Evolutionary conservation across 2,329 filamentous ascomycete species (phyloP), one percentile per base, ranked within the genome.

Genomic region (Neofusicoccum ribis): DNA sequence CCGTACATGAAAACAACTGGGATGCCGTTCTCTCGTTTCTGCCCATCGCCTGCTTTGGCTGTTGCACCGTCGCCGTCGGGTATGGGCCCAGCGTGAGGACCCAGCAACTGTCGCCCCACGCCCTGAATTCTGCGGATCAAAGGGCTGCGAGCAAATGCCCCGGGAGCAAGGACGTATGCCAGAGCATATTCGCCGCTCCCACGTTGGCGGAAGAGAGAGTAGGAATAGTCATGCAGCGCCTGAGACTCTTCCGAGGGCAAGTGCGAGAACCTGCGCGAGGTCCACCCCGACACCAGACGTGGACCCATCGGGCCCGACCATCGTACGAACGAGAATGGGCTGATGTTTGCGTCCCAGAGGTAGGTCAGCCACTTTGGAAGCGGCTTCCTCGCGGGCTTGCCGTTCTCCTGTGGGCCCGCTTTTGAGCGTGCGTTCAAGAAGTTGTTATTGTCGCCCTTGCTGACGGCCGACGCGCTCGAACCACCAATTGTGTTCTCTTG

Each of bases 281-380:
- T 97, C 95, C 95, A 99, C 65, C 93, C 93, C 0, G 93, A 97
- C 1, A 97, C 92, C 41, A 99, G 88, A 27, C 93, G 88, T 3
- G 95, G 95, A 0, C 95, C 95, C 0, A 99, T 82, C 0, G 95
- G 95, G 0, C 95, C 95, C 1, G 92, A 85, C 83, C 93, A 89
- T 66, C 95, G 91, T 14, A 99, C 88, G 56, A 99, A 82, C 69
- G 89, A 94, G 78, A 99, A 99, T 6, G 95, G 95, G 0, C 93
- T 97, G 68, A 98, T 88, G 74, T 99, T 99, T 70, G 93, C 91
- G 70, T 99, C 95, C 95, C 95, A 99, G 4, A 99, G 86, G 80
- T 93, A 97, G 64, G 89, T 88, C 20, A 98, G 82, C 93, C 94
- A 97, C 77, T 89, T 88, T 0, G 93, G 92, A 0, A 86, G 85